Conservation (phyloP, 495 filamentous ascomycete genomes). For the Geopyxis carbonaria region DNA sequence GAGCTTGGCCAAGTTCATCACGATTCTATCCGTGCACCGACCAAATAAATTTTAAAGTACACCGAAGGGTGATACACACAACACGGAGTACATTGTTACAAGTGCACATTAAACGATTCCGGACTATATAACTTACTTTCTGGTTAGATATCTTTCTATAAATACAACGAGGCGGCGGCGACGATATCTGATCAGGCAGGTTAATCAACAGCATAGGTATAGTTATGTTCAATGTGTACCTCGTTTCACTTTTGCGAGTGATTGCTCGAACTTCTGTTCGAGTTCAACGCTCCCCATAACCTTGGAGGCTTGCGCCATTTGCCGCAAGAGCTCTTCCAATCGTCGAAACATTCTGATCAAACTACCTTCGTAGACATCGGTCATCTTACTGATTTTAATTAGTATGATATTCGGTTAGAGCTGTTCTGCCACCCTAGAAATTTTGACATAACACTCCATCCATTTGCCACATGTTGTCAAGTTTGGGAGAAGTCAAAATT, state of each 20-base stretch:
- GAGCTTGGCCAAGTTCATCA: too few species aligned
- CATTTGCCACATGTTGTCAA: neutral
- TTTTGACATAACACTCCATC: neutral
- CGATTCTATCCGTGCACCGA: too few species aligned
- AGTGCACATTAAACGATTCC: too few species aligned
- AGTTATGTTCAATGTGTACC: conserved; percentile 7
- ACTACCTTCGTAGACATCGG: conserved; percentile 89
- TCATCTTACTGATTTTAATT: conserved; percentile 98
- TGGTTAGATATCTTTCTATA: conserved; percentile 7
- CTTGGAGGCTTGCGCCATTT: conserved; percentile 92
- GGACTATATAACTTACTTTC: neutral
- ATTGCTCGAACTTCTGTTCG: conserved; percentile 69
- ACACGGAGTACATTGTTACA: too few species aligned
- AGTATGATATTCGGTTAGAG: too few species aligned
- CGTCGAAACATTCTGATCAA: conserved; percentile 91
- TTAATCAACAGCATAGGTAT: neutral
- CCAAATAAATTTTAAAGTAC: too few species aligned
- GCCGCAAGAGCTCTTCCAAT: conserved; percentile 84
- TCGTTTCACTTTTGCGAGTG: conserved; percentile 65
- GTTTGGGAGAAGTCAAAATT: too few species aligned
- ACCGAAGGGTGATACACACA: too few species aligned
- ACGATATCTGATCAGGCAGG: conserved; percentile 21
- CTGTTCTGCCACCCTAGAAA: too few species aligned
- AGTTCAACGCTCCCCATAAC: conserved; percentile 96
- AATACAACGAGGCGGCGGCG: conserved; percentile 22